These are phyloP conservation scores for Calonectria leucothoes DNA, from an alignment of 2,329 filamentous ascomycete genomes.

Conservation along the genomic window DNA sequence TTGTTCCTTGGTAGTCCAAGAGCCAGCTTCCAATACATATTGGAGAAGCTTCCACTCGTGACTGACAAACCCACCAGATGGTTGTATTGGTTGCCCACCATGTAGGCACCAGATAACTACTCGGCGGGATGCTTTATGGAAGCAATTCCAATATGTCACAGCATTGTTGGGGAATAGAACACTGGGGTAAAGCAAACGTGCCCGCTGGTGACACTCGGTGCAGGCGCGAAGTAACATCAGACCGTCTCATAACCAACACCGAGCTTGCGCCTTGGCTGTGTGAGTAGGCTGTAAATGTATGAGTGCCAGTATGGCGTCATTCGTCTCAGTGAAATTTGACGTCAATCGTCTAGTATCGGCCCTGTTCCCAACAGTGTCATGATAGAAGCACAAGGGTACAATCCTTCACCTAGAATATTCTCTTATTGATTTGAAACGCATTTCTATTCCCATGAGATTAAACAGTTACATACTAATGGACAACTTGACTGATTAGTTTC, in stretches of 20 bases:
- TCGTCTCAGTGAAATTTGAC: too few relatives aligned
- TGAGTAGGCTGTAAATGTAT: not conserved
- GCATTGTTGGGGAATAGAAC: not conserved
- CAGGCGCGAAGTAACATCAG: not conserved
- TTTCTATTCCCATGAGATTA: too few relatives aligned
- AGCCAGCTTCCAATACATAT: too few relatives aligned
- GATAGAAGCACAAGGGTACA: not conserved
- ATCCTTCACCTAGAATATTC: not conserved
- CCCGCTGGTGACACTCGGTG: not conserved
- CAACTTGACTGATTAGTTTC: not conserved
- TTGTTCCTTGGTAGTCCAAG: too few relatives aligned
- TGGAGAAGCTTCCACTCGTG: too few relatives aligned
- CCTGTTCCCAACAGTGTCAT: not conserved
- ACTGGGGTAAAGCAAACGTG: not conserved
- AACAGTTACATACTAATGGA: not conserved
- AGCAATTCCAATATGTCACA: not conserved
- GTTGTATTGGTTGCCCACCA: too few relatives aligned
- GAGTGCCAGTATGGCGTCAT: not conserved
- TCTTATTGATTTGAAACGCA: not conserved
- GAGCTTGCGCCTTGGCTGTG: too few relatives aligned
- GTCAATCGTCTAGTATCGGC: not conserved
- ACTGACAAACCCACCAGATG: too few relatives aligned
- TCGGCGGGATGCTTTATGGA: too few relatives aligned
- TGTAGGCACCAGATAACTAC: too few relatives aligned
- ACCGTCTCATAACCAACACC: not conserved